phyloP scores from a whole-genome alignment of 2,329 filamentous ascomycete genomes.

The Grosmannia penicillata region DNA sequence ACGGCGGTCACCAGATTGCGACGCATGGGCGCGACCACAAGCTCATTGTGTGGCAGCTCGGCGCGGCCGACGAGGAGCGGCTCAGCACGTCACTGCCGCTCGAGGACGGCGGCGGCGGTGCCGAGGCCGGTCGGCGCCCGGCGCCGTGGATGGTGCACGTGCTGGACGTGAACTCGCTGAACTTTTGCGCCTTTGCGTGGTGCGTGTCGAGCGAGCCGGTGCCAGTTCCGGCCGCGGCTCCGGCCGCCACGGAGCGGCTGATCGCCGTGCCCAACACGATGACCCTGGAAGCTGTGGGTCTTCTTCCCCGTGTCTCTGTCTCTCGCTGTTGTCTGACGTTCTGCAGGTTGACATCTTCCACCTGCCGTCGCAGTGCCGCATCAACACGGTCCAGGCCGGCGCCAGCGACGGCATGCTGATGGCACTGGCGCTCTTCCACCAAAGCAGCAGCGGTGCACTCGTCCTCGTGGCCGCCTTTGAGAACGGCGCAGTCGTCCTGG shows the following conservation, averaged over 20 bases:
- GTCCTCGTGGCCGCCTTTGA: conserved; percentile 72
- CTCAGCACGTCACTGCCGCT: conserved; percentile 59
- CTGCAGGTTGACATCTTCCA: conserved; percentile 70
- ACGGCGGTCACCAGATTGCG: conserved; percentile 42
- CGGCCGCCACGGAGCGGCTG: conserved; percentile 19
- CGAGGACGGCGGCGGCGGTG: conserved; percentile 26
- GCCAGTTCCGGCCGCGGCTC: not conserved
- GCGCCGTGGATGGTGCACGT: conserved; percentile 78
- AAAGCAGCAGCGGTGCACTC: conserved; percentile 9
- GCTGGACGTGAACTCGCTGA: conserved; percentile 79
- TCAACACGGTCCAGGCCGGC: conserved; percentile 37
- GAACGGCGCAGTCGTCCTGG: conserved; percentile 60
- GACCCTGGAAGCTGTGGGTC: conserved; percentile 50
- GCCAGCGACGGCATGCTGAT: conserved; percentile 71
- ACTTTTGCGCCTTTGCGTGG: conserved; percentile 76
- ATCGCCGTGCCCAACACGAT: conserved; percentile 71
- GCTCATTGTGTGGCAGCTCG: conserved; percentile 70
- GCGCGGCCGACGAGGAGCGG: conserved; percentile 39
- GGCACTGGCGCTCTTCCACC: conserved; percentile 52
- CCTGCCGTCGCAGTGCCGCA: conserved; percentile 59
- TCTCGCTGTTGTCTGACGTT: not conserved
- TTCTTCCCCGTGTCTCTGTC: not conserved
- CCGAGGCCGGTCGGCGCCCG: conserved; percentile 25
- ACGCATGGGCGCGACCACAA: conserved; percentile 79
- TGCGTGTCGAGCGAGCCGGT: conserved; percentile 20